Evolutionary conservation across 768 basidiomycete genomes (phyloP).

Genomic region (Harrya chromipes): DNA sequence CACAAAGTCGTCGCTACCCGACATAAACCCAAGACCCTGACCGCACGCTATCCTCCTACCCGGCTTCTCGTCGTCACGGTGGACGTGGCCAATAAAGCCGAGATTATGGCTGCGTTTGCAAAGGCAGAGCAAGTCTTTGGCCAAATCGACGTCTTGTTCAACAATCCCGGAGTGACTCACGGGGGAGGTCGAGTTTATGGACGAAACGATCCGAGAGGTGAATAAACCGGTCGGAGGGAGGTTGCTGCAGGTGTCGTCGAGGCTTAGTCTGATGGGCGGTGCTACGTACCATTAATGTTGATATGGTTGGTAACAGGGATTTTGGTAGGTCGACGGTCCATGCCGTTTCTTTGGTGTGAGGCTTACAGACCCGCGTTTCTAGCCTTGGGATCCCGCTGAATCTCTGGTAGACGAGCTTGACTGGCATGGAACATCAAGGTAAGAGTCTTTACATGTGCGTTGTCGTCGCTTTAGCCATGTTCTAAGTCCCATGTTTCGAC

Average conservation of each 20-base stretch:
- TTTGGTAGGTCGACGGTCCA: conserved; percentile 18
- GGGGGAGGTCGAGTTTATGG: conserved; percentile 36
- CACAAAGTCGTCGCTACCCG: conserved; percentile 43
- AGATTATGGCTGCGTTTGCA: conserved; percentile 29
- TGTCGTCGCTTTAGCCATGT: background rate
- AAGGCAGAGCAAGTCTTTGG: conserved; percentile 28
- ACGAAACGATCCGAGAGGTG: conserved; percentile 35
- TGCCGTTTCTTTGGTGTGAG: no score
- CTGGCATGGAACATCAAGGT: conserved; percentile 20
- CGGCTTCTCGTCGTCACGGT: conserved; percentile 31
- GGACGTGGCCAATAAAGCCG: conserved; percentile 29
- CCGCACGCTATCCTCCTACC: conserved; percentile 16
- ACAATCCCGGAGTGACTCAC: conserved; percentile 32
- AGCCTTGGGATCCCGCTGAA: conserved; percentile 18
- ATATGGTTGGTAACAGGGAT: conserved; percentile 4
- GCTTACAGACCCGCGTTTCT: background rate
- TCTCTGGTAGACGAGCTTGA: conserved; percentile 9
- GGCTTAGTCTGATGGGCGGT: conserved; percentile 26
- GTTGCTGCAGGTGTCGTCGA: conserved; percentile 39
- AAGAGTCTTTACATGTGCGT: background rate
- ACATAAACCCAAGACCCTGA: conserved; percentile 34
- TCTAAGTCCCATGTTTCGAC: no score
- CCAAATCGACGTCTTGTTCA: conserved; percentile 37
- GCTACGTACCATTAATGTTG: conserved; percentile 22
- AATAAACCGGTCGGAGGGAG: conserved; percentile 38